Base-by-base conservation (phyloP, 2,329 filamentous ascomycete genomes). In the Stagonosporopsis cucurbitacearum region DNA sequence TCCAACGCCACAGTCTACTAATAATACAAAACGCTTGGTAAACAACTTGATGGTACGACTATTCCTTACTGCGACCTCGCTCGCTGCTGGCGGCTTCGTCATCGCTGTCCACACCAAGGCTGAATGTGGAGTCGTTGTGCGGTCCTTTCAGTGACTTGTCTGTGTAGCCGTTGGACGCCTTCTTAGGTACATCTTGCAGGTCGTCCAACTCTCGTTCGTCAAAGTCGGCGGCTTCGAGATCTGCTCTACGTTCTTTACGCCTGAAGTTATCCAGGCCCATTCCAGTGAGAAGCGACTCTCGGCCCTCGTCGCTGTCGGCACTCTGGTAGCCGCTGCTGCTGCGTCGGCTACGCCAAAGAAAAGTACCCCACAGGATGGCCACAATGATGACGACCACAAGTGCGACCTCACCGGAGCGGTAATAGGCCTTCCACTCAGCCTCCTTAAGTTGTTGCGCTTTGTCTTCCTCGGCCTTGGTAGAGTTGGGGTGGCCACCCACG, bases 391-490 rank as follows among this genome's bases (percentile, higher is more conserved):
- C 91, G 44, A 97, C 86, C 15, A 93, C 86, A 2, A 97, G 83
- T 2, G 92, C 92, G 6, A 93, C 85, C 76, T 96, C 91, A 46
- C 93, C 92, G 2, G 91, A 95, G 67, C 90, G 88, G 71, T 89
- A 89, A 76, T 97, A 97, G 0, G 93, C 93, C 47, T 88, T 85
- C 90, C 92, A 96, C 68, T 93, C 90, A 17, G 92, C 92, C 25
- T 91, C 86, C 65, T 93, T 86, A n/a, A 96, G 77, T 69, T 89
- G 87, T 69, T 90, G 82, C 61, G 87, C 84, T 68, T 90, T 86
- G 28, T 84, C 84, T 68, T 90, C 82, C 65, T 86, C 85, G n/a
- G 83, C 85, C 13, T 81, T 81, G 23, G 85, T 92, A 60, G 84
- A 87, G 72, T 90, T 90, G 3, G 86, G 84, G 42, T 89, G 87